Conservation (phyloP, 345 rosid species). For the Angophora floribunda region DNA sequence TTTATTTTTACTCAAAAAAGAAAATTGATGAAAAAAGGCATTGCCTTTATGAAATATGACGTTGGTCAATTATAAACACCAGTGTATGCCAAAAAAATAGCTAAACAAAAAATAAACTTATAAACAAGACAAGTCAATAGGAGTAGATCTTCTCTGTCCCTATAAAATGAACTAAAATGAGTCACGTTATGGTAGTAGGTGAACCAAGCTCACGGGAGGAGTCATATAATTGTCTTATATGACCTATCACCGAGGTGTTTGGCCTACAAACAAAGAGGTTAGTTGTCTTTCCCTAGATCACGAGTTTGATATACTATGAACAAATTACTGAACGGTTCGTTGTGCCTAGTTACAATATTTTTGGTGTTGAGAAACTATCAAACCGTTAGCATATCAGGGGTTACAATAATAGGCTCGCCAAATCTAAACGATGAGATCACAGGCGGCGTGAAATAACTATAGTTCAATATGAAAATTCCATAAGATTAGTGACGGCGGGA, state of each 20-base stretch:
- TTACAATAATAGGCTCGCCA: too few species aligned
- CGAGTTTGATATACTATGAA: not conserved
- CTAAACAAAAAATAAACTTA: accelerated
- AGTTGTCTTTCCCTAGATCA: not conserved
- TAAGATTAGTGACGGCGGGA: not conserved
- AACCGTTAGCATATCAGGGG: not conserved
- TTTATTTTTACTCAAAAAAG: not conserved
- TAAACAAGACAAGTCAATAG: too few species aligned
- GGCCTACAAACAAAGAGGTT: not conserved
- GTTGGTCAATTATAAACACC: not conserved
- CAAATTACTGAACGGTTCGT: too few species aligned
- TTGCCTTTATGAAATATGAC: not conserved
- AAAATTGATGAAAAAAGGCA: not conserved
- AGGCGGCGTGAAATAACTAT: too few species aligned
- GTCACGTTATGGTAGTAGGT: not conserved
- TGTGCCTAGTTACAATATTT: too few species aligned
- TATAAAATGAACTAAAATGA: too few species aligned
- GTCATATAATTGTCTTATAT: not conserved
- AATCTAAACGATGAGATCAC: too few species aligned
- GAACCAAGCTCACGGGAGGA: not conserved
- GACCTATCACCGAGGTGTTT: not conserved
- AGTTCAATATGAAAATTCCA: too few species aligned
- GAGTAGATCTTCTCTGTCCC: too few species aligned
- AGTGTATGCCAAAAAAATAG: not conserved
- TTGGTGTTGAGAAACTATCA: not conserved